phyloP scores from a whole-genome alignment of 2,329 filamentous ascomycete species.

The Aspergillus terreus region DNA sequence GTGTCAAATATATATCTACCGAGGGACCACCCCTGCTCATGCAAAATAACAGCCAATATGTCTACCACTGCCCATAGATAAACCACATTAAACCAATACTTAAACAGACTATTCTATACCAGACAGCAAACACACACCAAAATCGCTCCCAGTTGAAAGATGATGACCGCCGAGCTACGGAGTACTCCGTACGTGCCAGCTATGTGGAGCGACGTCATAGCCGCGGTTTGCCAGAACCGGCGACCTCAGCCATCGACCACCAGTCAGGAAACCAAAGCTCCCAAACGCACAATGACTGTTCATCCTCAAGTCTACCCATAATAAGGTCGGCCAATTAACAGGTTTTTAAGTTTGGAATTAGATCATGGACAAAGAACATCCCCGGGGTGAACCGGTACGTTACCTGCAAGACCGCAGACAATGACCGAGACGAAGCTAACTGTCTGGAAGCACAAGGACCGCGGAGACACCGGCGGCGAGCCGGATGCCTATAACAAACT shows the following conservation, averaged over 20 bases:
- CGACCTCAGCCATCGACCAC: not conserved
- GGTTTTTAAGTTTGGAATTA: not conserved
- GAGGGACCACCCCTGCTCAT: not conserved
- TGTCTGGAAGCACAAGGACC: not conserved
- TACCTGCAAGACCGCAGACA: not conserved
- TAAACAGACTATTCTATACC: not conserved
- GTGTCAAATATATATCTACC: no score
- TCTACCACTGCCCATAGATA: not conserved
- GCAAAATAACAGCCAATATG: not conserved
- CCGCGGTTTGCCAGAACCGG: not conserved
- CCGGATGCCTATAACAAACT: not conserved
- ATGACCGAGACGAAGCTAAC: not conserved
- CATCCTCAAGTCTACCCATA: not conserved
- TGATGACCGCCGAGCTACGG: not conserved
- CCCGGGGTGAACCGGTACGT: not conserved
- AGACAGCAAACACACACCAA: not conserved
- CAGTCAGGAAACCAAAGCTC: not conserved
- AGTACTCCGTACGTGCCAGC: no score
- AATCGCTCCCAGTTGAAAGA: not conserved
- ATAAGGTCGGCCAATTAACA: not conserved
- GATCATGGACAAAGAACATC: not conserved
- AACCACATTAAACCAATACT: not conserved
- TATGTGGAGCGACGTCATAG: not conserved
- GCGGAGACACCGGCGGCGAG: not conserved
- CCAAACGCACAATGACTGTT: not conserved